These are phyloP conservation scores for Colletotrichum kahawae DNA, from an alignment of 2,329 filamentous ascomycete genomes.

Conservation along the genomic window DNA sequence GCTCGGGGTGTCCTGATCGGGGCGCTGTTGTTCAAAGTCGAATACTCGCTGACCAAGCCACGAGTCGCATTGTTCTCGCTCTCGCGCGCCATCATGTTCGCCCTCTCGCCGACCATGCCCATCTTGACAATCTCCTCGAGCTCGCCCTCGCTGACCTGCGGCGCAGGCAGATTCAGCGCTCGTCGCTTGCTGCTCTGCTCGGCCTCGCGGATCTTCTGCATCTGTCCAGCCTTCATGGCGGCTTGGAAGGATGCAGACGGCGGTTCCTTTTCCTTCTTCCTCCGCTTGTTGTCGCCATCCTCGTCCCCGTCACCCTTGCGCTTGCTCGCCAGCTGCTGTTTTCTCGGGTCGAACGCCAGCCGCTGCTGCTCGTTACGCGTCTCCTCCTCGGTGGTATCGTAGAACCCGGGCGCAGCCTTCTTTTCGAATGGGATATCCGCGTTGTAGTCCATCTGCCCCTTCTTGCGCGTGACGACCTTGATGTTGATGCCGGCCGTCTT, in stretches of 20 bases:
- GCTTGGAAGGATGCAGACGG: constrained; percentile 82
- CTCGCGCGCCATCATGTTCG: constrained; percentile 74
- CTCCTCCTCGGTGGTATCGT: constrained; percentile 87
- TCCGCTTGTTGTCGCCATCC: constrained; percentile 79
- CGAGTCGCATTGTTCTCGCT: constrained; percentile 86
- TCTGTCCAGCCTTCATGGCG: constrained; percentile 89
- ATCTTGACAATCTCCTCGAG: constrained; percentile 99
- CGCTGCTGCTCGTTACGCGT: constrained; percentile 82
- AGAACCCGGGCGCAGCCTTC: constrained; percentile 86
- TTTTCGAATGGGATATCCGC: constrained; percentile 98
- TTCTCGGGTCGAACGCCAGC: constrained; percentile 87
- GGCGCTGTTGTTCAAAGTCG: constrained; percentile 77
- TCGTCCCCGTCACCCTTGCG: constrained; percentile 92
- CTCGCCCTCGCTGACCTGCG: constrained; percentile 91
- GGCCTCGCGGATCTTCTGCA: constrained; percentile 93
- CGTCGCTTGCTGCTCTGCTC: constrained; percentile 96
- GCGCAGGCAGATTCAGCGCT: constrained; percentile 80
- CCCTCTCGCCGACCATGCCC: constrained; percentile 91
- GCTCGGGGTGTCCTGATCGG: constrained; percentile 93
- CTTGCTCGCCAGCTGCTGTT: constrained; percentile 89
- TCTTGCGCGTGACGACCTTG: constrained; percentile 89
- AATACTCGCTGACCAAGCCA: constrained; percentile 87
- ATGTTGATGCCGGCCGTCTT: constrained; percentile 99
- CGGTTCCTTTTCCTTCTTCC: constrained; percentile 82
- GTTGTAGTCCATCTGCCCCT: constrained; percentile 99